Evolutionary conservation across 768 basidiomycete genomes (phyloP), one percentile per base, ranked within the genome.

Genomic region (Sutorius australiensis): DNA sequence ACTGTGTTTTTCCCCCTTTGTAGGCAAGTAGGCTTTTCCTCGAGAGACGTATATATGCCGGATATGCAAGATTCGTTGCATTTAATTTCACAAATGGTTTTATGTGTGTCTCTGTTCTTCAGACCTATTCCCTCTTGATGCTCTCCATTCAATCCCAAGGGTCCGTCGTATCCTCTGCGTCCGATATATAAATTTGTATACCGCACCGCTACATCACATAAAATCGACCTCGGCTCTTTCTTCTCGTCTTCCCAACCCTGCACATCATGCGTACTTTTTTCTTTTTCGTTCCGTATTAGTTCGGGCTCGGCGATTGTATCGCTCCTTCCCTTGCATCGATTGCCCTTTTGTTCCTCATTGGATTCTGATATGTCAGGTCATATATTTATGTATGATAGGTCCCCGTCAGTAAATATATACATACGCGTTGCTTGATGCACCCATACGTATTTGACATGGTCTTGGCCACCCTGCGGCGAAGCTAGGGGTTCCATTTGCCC

Each of bases 391-490:
- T 55, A 61, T 49, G 57, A 59, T 59, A 66, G 46, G 56, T 46
- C 55, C 16, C 27, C 28, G 43, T 51, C 52, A 46, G 48, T 55
- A 59, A 57, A 58, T 59, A 66, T 56, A 36, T 58, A 63, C 36
- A 17, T 31, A 17, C 30, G 48, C 50, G 55, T 54, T 68, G 66
- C 66, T 67, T 59, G 63, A 66, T 43, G 61, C 67, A 68, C 45
- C 49, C 56, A 48, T 33, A 24, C 24, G 24, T 24, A 24, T 24
- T 24, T 24, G 24, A 24, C 24, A 24, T 4, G 2, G 33, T 47
- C 43, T 32, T 56, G 21, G 28, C 24, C 14, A 43, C 55, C 40
- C 55, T 32, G 24, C 24, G 24, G 24, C 24, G 24, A 24, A 24
- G 24, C 24, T 24, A 2, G 24, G 24, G 24, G 4, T 24, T 24